Evolutionary conservation across 2,329 filamentous ascomycete species (phyloP), one percentile per base, ranked within the genome.

Genomic region (Colletotrichum truncatum): DNA sequence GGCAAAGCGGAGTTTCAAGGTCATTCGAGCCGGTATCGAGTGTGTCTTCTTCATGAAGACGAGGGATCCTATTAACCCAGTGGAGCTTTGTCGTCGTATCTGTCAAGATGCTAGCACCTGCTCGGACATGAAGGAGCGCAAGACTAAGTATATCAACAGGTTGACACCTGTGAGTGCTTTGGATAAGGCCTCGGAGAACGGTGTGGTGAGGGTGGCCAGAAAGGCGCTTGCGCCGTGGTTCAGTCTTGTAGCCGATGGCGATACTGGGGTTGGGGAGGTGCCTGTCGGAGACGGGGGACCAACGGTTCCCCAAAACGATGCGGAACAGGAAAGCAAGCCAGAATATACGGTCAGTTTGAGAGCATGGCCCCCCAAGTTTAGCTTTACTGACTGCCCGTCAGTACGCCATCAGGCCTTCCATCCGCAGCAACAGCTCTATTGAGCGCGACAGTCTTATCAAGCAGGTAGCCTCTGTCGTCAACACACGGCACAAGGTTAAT

Each of bases 371-470:
- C 11, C 34, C 14, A 36, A 2, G 12, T n/a, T 55, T 30, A 6
- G 16, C 11, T 2, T 8, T 30, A 16, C 48, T 18, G 25, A 25
- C 25, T 25, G 11, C 12, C 18, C 11, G 51, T 10, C 67, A 95
- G 92, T 96, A 93, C 77, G 93, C 92, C n/a, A 94, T 97, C 70
- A 88, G 93, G 45, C 88, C 91, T n/a, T 91, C 87, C 12, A 87
- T 93, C 67, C 89, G 93, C 59, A 93, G 92, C 72, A 90, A 94
- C 77, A 89, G 83, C 70, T 83, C 84, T 4, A 82, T 95, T 66
- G 90, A 87, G 70, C 86, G 92, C 64, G 87, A 90, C 68, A 82
- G 81, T 16, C 83, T 95, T 51, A 95, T 96, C 76, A 87, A 90
- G 72, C 87, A 85, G 68, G 85, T 95, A 68, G 93, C 92, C 4